phyloP scores from a whole-genome alignment of 306 rosid genomes.

The Myrica gale region DNA sequence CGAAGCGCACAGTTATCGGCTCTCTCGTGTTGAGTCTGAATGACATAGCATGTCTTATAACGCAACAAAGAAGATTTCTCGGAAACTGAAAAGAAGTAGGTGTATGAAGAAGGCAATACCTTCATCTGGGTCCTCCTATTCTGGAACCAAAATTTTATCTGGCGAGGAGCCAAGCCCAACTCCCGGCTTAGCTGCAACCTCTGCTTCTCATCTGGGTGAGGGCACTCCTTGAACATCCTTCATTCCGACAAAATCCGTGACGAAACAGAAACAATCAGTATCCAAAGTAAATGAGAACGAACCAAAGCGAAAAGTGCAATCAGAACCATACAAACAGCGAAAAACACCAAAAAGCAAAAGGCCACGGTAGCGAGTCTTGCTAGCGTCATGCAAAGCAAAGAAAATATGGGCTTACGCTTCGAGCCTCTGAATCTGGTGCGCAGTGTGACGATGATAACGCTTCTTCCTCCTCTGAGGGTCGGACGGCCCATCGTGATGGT shows the following conservation, averaged over 20 bases:
- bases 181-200: conserved; percentile 83
- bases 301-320: conserved; percentile 4
- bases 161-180: conserved; percentile 89
- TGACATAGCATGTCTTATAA: conserved; percentile 2
- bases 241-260: conserved; percentile 15
- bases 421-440: conserved; percentile 90
- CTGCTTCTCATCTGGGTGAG: conserved; percentile 97
- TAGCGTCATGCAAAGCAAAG: not conserved
- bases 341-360: not conserved
- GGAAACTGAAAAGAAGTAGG: not conserved
- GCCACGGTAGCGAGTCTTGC: not conserved
- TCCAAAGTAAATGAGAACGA: too few relatives aligned
- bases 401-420: conserved; percentile 55
- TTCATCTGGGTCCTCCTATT: conserved; percentile 97
- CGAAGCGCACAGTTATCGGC: conserved; percentile 74
- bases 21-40: conserved; percentile 90
- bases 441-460: conserved; percentile 95
- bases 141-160: conserved; percentile 98
- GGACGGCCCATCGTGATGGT: conserved; percentile 47
- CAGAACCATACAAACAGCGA: not conserved
- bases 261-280: not conserved
- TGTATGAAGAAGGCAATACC: conserved; percentile 35
- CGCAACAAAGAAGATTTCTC: not conserved
- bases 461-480: conserved; percentile 68
- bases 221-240: conserved; percentile 90